A percentile compares a stretch with the other conserved stretches of the same genome.
phyloP scores from a whole-genome alignment of 2,329 filamentous ascomycete species.

The Calonectria naviculata region DNA sequence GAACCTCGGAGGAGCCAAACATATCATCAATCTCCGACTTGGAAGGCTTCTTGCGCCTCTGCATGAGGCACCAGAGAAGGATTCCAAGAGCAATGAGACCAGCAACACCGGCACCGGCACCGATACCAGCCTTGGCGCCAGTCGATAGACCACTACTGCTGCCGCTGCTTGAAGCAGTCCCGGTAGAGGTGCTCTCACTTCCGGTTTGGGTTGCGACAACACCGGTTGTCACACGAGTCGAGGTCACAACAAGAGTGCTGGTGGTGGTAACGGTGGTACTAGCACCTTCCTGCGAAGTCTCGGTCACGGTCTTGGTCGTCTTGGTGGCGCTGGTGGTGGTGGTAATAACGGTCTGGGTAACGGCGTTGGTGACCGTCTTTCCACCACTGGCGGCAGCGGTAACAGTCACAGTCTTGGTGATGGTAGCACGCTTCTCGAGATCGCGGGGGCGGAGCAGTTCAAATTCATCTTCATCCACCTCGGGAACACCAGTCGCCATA shows the following conservation, averaged over 20 bases:
- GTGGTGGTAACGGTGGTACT: slow-evolving; percentile 51
- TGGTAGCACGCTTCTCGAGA: slow-evolving; percentile 48
- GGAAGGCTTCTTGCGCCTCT: slow-evolving; percentile 44
- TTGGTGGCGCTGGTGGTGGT: slow-evolving; percentile 44
- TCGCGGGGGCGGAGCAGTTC: slow-evolving; percentile 30
- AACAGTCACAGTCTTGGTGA: slow-evolving; percentile 47
- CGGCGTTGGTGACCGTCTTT: slow-evolving; percentile 41
- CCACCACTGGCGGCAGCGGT: slow-evolving; percentile 37
- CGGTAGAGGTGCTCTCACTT: slow-evolving; percentile 33
- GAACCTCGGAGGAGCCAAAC: slow-evolving; percentile 55
- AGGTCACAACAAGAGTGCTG: slow-evolving; percentile 49
- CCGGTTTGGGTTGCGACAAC: slow-evolving; percentile 43
- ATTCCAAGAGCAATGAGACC: slow-evolving; percentile 47
- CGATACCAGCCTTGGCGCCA: slow-evolving; percentile 58
- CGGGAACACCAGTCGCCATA: slow-evolving; percentile 32
- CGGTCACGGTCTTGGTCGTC: slow-evolving; percentile 44
- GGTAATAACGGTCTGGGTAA: slow-evolving; percentile 45
- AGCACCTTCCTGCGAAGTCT: slow-evolving; percentile 48
- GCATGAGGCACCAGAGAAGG: slow-evolving; percentile 44
- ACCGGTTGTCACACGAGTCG: slow-evolving; percentile 46
- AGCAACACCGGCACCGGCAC: slow-evolving; percentile 51
- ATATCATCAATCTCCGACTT: slow-evolving; percentile 52
- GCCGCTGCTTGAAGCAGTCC: slow-evolving; percentile 20
- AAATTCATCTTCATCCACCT: slow-evolving; percentile 27
- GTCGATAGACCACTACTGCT: slow-evolving; percentile 48